Evolutionary conservation across 2,329 filamentous ascomycete species (phyloP).

Genomic region (Curvularia hawaiiensis): DNA sequence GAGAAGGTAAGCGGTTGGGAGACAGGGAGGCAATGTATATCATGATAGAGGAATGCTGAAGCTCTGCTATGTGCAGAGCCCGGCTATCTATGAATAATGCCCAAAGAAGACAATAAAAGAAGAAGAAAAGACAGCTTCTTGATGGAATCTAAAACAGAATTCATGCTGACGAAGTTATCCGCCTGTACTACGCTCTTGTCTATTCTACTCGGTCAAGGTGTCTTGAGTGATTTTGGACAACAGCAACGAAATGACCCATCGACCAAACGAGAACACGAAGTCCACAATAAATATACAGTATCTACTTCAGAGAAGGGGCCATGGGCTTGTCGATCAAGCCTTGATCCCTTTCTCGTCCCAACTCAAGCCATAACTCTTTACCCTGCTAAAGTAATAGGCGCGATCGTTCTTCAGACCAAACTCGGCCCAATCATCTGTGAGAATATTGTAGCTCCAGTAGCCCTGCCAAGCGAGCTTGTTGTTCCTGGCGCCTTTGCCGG

Average conservation of each 20-base stretch:
- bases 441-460: conserved; percentile 87
- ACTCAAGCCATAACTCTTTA: conserved; percentile 62
- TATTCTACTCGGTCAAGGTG: background rate
- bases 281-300: background rate
- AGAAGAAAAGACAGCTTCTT: background rate
- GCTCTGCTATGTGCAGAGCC: conserved; percentile 19
- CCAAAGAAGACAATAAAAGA: conserved; percentile 19
- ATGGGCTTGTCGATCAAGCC: background rate
- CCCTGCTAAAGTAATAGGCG: conserved; percentile 65
- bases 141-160: conserved; percentile 7
- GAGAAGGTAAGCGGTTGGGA: conserved; percentile 62
- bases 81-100: conserved; percentile 43
- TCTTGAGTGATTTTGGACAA: background rate
- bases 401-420: conserved; percentile 71
- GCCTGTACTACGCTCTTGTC: background rate
- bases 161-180: background rate
- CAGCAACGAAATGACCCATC: background rate
- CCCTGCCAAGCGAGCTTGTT: conserved; percentile 89
- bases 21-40: conserved; percentile 23
- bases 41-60: conserved; percentile 26
- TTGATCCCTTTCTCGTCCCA: conserved; percentile 30
- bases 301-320: background rate
- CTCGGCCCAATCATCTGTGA: conserved; percentile 89
- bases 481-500: conserved; percentile 67
- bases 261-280: background rate